These are phyloP conservation scores for Leishmania amazonensis DNA, from an alignment of 208 protist species.

Conservation along the genomic window DNA sequence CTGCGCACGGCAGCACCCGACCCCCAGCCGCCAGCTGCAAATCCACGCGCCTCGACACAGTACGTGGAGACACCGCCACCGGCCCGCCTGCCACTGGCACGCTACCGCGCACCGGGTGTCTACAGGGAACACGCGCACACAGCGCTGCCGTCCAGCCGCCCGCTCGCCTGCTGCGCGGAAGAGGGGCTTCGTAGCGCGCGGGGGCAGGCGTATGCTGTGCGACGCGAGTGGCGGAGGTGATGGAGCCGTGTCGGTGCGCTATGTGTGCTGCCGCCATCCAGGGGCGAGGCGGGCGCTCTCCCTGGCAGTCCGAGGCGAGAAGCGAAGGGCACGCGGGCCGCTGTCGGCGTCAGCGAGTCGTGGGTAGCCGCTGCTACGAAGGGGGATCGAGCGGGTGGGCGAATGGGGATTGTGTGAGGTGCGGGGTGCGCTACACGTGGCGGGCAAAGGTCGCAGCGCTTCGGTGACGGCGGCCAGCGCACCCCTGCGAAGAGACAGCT, in stretches of 20 bases:
- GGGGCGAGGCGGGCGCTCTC: background rate
- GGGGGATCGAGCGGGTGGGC: background rate
- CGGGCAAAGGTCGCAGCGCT: too few species aligned
- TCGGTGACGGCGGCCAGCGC: background rate
- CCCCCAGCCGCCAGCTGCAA: background rate
- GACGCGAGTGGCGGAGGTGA: too few species aligned
- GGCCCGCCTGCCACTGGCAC: too few species aligned
- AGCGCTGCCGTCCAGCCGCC: too few species aligned
- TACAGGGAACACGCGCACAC: too few species aligned
- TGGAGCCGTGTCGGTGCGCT: too few species aligned
- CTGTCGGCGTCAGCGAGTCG: background rate
- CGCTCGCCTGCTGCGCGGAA: too few species aligned
- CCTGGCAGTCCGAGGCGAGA: background rate
- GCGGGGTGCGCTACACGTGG: background rate
- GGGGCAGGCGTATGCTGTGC: too few species aligned
- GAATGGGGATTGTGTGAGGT: background rate
- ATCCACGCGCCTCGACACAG: background rate
- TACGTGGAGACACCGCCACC: background rate
- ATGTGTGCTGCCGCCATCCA: background rate
- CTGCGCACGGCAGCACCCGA: too few species aligned
- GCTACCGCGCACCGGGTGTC: too few species aligned
- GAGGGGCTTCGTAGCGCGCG: too few species aligned
- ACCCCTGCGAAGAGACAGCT: too few species aligned
- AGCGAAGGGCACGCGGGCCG: background rate
- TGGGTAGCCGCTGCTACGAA: background rate